phyloP scores from a whole-genome alignment of 2,329 filamentous ascomycete species.

The Penicillium sp. region DNA sequence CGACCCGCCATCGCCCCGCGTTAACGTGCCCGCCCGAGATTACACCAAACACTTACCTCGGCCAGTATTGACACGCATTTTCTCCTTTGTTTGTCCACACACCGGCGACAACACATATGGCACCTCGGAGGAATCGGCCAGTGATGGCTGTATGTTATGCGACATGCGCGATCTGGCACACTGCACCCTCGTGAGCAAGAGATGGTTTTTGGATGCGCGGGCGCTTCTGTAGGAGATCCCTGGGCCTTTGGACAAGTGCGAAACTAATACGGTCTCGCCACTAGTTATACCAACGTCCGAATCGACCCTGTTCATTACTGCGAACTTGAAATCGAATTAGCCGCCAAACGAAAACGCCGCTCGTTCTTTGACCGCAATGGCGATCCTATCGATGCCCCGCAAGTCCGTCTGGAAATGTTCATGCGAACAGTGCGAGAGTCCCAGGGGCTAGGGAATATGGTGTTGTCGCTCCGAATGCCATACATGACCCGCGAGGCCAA shows the following conservation, averaged over 20 bases:
- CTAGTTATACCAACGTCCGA: conserved; percentile 80
- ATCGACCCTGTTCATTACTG: conserved; percentile 96
- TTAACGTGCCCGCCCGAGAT: conserved; percentile 24
- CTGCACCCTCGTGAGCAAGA: conserved; percentile 69
- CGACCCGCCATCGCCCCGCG: conserved; percentile 21
- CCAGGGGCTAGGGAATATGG: conserved; percentile 64
- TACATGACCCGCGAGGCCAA: conserved; percentile 92
- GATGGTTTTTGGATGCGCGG: conserved; percentile 64
- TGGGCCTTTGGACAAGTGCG: conserved; percentile 2
- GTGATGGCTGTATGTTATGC: conserved; percentile 86
- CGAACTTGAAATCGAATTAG: conserved; percentile 75
- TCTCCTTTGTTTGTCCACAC: conserved; percentile 81
- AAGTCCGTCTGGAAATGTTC: conserved; percentile 72
- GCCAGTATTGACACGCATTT: conserved; percentile 72
- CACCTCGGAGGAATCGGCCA: conserved; percentile 75
- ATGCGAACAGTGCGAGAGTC: conserved; percentile 80
- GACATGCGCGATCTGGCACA: conserved; percentile 84
- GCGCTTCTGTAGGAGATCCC: conserved; percentile 58
- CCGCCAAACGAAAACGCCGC: conserved; percentile 72
- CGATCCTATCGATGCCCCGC: conserved; percentile 75
- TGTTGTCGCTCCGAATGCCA: conserved; percentile 80
- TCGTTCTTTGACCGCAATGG: conserved; percentile 73
- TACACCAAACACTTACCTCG: conserved; percentile 59
- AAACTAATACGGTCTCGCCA: conserved; percentile 3
- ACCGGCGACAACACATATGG: conserved; percentile 73